Percentiles rank a stretch among this genome's conserved stretches.
These are phyloP conservation scores for Trypanosoma lewisi DNA, from an alignment of 208 protist genomes.

Conservation along the genomic window DNA sequence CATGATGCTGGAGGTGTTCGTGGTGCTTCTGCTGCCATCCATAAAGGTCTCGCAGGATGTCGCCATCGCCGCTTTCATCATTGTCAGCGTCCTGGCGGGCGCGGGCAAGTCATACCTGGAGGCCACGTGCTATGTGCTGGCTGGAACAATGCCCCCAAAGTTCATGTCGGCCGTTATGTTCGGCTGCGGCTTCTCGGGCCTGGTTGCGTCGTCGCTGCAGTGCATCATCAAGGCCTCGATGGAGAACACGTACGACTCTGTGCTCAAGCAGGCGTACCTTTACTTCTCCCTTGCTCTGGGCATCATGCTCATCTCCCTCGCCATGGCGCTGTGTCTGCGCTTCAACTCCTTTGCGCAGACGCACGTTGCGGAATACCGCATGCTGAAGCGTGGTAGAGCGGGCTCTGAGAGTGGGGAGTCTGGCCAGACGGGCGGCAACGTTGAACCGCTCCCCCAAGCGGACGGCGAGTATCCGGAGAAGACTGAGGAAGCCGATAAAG, in stretches of 20 bases:
- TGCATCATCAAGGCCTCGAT: constrained; percentile 85
- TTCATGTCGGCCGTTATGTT: constrained; percentile 90
- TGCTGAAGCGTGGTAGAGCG: constrained; percentile 23
- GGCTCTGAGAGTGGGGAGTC: not conserved
- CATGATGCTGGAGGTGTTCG: constrained; percentile 70
- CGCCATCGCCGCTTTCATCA: constrained; percentile 68
- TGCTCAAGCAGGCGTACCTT: constrained; percentile 54
- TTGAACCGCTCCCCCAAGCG: not conserved
- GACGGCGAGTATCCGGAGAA: constrained; percentile 1
- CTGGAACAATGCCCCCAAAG: constrained; percentile 64
- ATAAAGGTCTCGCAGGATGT: constrained; percentile 38
- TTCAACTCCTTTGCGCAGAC: constrained; percentile 65
- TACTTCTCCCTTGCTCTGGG: constrained; percentile 74
- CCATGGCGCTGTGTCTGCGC: constrained; percentile 54
- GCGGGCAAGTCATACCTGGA: constrained; percentile 80
- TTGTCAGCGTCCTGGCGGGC: constrained; percentile 56
- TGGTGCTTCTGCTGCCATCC: constrained; percentile 57
- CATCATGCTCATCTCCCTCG: constrained; percentile 56
- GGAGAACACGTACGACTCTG: constrained; percentile 38
- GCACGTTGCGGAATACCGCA: constrained; percentile 69
- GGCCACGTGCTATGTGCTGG: constrained; percentile 82
- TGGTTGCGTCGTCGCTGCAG: constrained; percentile 66
- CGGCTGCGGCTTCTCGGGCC: constrained; percentile 76
- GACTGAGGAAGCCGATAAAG: not conserved
- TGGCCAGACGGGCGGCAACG: not conserved